Evolutionary conservation across 352 stramenopile genomes (phyloP).

Genomic region (Phytophthora boehmeriae): DNA sequence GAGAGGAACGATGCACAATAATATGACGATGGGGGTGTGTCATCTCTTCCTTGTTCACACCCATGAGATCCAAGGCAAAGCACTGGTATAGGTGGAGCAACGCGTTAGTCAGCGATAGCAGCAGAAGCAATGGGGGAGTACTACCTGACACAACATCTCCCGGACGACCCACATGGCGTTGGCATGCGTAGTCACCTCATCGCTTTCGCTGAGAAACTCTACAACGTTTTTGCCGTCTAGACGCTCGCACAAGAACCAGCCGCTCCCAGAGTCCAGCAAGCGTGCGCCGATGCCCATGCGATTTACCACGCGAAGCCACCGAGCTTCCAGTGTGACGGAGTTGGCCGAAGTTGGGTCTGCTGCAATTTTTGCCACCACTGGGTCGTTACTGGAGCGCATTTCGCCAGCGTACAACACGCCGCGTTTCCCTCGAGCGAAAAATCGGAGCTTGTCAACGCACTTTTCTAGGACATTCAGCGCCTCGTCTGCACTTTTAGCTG

Average conservation of each 20-base stretch:
- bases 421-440: constrained; percentile 74
- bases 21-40: constrained; percentile 80
- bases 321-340: constrained; percentile 57
- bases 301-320: constrained; percentile 68
- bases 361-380: constrained; percentile 63
- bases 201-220: constrained; percentile 48
- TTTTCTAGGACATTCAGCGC: constrained; percentile 27
- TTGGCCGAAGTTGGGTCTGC: constrained; percentile 26
- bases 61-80: constrained; percentile 74
- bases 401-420: constrained; percentile 61
- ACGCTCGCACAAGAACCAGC: constrained; percentile 71
- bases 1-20: constrained; percentile 42
- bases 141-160: constrained; percentile 74
- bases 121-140: constrained; percentile 11
- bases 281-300: constrained; percentile 61
- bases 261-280: constrained; percentile 44
- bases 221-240: constrained; percentile 65
- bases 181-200: constrained; percentile 29
- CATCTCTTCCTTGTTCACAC: constrained; percentile 86
- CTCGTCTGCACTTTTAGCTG: constrained; percentile 11
- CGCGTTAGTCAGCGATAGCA: background rate
- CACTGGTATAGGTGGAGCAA: constrained; percentile 35
- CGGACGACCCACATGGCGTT: constrained; percentile 59
- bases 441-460: constrained; percentile 42
- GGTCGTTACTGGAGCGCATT: constrained; percentile 11